Evolutionary conservation across 352 stramenopile species (phyloP).

Genomic region (Phytophthora tubulina): DNA sequence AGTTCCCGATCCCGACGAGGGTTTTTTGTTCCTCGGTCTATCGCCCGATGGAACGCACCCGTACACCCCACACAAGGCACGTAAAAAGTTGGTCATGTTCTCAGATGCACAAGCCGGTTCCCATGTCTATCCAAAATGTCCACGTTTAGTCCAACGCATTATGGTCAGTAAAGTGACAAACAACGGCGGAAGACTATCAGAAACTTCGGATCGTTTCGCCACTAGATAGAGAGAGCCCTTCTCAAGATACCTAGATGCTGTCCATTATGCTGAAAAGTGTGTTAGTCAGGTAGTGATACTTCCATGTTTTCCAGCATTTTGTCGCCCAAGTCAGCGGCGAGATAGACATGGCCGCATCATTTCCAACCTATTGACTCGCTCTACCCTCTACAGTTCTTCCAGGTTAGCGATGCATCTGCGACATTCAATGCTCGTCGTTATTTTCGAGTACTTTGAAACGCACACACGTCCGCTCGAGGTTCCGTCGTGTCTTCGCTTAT

Average conservation of each 20-base stretch:
- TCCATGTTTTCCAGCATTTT: background rate
- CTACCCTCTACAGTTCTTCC: background rate
- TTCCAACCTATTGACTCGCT: slow-evolving; percentile 13
- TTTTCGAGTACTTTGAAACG: slow-evolving; percentile 41
- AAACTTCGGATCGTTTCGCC: slow-evolving; percentile 41
- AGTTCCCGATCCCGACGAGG: slow-evolving; percentile 33
- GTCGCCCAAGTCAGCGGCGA: background rate
- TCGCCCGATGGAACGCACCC: slow-evolving; percentile 53
- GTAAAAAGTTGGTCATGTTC: slow-evolving; percentile 3
- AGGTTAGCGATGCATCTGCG: slow-evolving; percentile 6
- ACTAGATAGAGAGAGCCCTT: background rate
- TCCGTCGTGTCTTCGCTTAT: slow-evolving; percentile 2
- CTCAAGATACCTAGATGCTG: no score
- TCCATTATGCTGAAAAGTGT: background rate
- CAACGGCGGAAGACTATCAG: slow-evolving; percentile 18
- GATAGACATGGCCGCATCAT: no score
- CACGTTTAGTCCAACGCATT: slow-evolving; percentile 14
- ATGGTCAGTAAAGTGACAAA: slow-evolving; percentile 16
- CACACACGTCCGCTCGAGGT: slow-evolving; percentile 4
- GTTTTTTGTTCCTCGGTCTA: slow-evolving; percentile 39
- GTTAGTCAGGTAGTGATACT: no score
- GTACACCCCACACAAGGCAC: slow-evolving; percentile 55
- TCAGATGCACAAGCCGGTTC: slow-evolving; percentile 9
- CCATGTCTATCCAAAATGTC: background rate
- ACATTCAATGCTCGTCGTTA: background rate